Percentiles rank a stretch among this genome's conserved stretches.
Evolutionary conservation across 768 basidiomycete species (phyloP).

Genomic region (Tulasnella sp.): DNA sequence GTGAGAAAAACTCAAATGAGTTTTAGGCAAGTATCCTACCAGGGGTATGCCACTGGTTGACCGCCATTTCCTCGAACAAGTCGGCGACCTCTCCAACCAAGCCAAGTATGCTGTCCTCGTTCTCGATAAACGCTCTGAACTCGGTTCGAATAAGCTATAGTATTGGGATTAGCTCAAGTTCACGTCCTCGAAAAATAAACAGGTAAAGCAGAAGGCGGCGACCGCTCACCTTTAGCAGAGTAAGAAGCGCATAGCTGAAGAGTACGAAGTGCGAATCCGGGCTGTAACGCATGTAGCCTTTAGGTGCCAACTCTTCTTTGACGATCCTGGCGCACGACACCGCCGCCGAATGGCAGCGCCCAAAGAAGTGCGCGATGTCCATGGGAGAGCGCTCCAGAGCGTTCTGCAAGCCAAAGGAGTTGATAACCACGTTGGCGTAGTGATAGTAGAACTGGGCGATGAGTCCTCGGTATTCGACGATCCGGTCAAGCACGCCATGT

Average conservation of each 20-base stretch:
- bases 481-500: constrained; percentile 5
- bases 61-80: constrained; percentile 74
- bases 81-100: constrained; percentile 82
- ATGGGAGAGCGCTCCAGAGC: constrained; percentile 78
- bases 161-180: background rate
- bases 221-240: constrained; percentile 77
- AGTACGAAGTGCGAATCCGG: constrained; percentile 93
- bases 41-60: constrained; percentile 82
- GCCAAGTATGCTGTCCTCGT: constrained; percentile 69
- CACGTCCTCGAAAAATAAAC: background rate
- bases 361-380: constrained; percentile 83
- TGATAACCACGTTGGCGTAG: constrained; percentile 85
- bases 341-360: constrained; percentile 73
- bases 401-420: constrained; percentile 96
- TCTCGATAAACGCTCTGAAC: constrained; percentile 73
- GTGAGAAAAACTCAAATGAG: background rate
- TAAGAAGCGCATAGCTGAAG: constrained; percentile 90
- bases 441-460: constrained; percentile 67
- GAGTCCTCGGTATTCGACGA: constrained; percentile 24
- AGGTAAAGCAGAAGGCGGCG: background rate
- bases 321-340: constrained; percentile 70
- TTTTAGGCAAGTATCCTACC: constrained; percentile 17
- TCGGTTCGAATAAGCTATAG: constrained; percentile 78
- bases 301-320: constrained; percentile 76
- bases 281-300: constrained; percentile 77